Conservation (phyloP, 345 rosid species). For the Rhodamnia rubescens region DNA sequence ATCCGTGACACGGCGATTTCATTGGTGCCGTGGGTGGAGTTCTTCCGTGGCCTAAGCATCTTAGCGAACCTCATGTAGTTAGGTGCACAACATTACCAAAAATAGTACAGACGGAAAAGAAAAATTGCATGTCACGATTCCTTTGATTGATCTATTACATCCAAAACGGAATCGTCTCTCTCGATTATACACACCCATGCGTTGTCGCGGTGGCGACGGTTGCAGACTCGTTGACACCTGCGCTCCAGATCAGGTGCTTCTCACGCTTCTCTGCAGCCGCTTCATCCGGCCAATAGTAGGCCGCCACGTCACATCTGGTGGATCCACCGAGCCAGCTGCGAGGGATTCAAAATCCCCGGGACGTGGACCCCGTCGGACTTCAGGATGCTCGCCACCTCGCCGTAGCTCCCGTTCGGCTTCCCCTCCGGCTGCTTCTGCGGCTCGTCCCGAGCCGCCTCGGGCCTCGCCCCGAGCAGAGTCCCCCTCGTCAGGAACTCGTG, state of each 20-base stretch:
- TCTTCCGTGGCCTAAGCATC: too few species aligned
- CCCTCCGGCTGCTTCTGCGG: constrained; percentile 4
- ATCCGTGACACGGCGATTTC: too few species aligned
- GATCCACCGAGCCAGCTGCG: constrained; percentile 64
- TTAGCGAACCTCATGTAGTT: too few species aligned
- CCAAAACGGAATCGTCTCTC: too few species aligned
- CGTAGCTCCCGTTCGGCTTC: constrained; percentile 22
- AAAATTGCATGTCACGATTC: too few species aligned
- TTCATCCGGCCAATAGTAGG: neutral
- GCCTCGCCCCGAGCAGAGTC: constrained; percentile 60
- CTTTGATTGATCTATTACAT: too few species aligned
- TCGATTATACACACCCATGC: too few species aligned
- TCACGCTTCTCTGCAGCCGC: neutral
- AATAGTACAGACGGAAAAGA: too few species aligned
- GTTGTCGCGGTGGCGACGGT: too few species aligned
- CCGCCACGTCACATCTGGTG: constrained; percentile 29
- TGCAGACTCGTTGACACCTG: too few species aligned
- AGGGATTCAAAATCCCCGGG: constrained; percentile 60
- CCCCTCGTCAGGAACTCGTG: constrained; percentile 70
- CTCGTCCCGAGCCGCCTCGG: constrained; percentile 23
- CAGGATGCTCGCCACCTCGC: constrained; percentile 59
- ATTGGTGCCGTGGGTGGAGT: too few species aligned
- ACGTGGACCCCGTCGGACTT: constrained; percentile 51
- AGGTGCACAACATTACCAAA: too few species aligned
- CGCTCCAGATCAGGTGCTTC: neutral